Conservation (phyloP, 106 monocot species). For the Acanthochlamys bracteata region DNA sequence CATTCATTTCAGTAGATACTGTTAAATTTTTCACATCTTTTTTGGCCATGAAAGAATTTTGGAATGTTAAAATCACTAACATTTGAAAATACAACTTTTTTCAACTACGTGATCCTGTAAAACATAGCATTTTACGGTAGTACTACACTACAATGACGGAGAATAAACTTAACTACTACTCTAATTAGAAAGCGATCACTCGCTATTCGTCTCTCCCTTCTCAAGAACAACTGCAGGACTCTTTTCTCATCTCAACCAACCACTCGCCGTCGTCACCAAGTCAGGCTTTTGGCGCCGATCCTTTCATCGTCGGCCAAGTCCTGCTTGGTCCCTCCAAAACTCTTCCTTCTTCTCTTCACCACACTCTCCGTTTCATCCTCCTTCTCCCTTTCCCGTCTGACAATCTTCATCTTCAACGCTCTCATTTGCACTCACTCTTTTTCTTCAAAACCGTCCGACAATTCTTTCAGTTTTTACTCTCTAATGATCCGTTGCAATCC, state of each 20-base stretch:
- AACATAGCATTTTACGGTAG: too few relatives aligned
- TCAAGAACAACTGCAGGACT: slow-evolving; percentile 28
- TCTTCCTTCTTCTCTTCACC: slow-evolving; percentile 18
- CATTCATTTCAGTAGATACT: too few relatives aligned
- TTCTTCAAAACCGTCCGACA: slow-evolving; percentile 18
- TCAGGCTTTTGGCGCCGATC: slow-evolving; percentile 25
- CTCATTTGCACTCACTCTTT: slow-evolving; percentile 47
- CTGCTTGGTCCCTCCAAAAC: slow-evolving; percentile 34
- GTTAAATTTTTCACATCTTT: too few relatives aligned
- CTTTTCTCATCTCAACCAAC: slow-evolving; percentile 44
- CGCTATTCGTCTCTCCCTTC: slow-evolving; percentile 10
- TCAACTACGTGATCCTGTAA: too few relatives aligned
- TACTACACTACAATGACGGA: too few relatives aligned
- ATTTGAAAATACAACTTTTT: too few relatives aligned
- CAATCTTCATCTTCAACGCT: slow-evolving; percentile 59
- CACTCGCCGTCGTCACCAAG: slow-evolving; percentile 35
- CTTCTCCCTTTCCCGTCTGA: slow-evolving; percentile 25
- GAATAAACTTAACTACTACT: too few relatives aligned
- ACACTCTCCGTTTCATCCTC: slow-evolving; percentile 32
- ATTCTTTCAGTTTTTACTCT: slow-evolving; percentile 14
- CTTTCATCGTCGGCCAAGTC: slow-evolving; percentile 32
- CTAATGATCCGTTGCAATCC: slow-evolving; percentile 19
- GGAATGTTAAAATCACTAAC: too few relatives aligned
- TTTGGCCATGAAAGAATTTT: too few relatives aligned
- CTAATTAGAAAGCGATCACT: too few relatives aligned